Percentiles rank a stretch among this genome's conserved stretches.
These are phyloP conservation scores for Microcera coccophila DNA, from an alignment of 2,329 filamentous ascomycete genomes.

Conservation along the genomic window DNA sequence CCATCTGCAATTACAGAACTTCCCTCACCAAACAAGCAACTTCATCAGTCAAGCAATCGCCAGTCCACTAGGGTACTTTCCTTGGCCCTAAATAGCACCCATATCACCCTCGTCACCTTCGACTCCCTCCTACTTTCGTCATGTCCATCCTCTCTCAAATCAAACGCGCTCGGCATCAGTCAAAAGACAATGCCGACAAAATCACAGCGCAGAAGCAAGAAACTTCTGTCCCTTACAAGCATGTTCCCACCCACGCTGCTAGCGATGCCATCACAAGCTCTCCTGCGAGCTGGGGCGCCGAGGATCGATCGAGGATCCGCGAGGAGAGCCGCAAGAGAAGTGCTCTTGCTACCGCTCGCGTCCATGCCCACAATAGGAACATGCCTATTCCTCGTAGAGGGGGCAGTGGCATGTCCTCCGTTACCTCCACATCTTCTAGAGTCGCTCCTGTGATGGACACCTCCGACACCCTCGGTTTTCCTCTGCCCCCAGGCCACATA, in stretches of 20 bases:
- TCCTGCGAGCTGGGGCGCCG: slow-evolving; percentile 47
- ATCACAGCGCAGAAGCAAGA: slow-evolving; percentile 44
- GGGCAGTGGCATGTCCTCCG: slow-evolving; percentile 44
- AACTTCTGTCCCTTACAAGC: slow-evolving; percentile 47
- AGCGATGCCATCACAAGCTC: slow-evolving; percentile 54
- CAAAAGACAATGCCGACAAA: slow-evolving; percentile 52
- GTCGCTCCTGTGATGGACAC: slow-evolving; percentile 35
- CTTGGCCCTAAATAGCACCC: too few species aligned
- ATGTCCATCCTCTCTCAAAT: slow-evolving; percentile 59
- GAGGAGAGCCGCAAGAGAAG: slow-evolving; percentile 50
- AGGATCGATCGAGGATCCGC: slow-evolving; percentile 45
- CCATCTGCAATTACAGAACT: neutral
- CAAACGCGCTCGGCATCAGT: slow-evolving; percentile 49
- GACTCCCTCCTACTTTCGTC: slow-evolving; percentile 5
- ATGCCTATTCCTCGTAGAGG: slow-evolving; percentile 42
- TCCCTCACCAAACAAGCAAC: neutral
- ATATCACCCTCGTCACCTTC: neutral
- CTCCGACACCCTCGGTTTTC: slow-evolving; percentile 36
- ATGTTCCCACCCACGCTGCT: slow-evolving; percentile 60
- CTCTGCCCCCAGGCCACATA: slow-evolving; percentile 29
- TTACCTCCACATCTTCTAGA: slow-evolving; percentile 40
- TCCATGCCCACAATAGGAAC: slow-evolving; percentile 35
- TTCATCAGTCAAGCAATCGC: neutral
- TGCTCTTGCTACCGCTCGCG: slow-evolving; percentile 40
- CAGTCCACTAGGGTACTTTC: neutral